A percentile compares a stretch with the other conserved stretches of the same genome.
These are phyloP conservation scores for Laguncularia racemosa DNA, from an alignment of 345 rosid species.

Conservation along the genomic window DNA sequence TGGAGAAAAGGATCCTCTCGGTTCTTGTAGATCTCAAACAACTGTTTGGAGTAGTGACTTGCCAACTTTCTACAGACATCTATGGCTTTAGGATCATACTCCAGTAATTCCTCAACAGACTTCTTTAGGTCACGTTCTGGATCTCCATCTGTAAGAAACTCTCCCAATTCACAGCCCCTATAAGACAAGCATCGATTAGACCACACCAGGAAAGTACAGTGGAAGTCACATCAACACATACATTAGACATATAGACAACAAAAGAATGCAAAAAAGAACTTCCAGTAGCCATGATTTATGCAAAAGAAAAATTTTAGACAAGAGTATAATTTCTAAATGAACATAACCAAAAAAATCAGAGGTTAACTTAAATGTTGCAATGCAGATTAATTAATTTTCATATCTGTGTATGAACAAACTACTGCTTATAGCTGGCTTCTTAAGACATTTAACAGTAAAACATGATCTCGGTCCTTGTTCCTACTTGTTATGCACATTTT, in stretches of 20 bases:
- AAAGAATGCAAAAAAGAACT: background rate
- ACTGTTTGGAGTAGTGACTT: conserved; percentile 47
- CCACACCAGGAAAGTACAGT: background rate
- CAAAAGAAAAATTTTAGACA: too few species aligned
- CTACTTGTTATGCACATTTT: too few species aligned
- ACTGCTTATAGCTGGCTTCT: too few species aligned
- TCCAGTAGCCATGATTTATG: too few species aligned
- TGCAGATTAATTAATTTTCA: too few species aligned
- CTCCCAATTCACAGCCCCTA: conserved; percentile 51
- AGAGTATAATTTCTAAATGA: too few species aligned
- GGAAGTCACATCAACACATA: background rate
- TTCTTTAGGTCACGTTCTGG: conserved; percentile 44
- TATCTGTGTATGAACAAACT: too few species aligned
- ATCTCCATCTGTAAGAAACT: conserved; percentile 52
- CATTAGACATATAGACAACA: background rate
- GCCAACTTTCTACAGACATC: conserved; percentile 51
- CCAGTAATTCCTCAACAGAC: conserved; percentile 47
- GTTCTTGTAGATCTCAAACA: conserved; percentile 58
- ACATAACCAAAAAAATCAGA: too few species aligned
- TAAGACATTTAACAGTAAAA: too few species aligned
- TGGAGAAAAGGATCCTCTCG: conserved; percentile 53
- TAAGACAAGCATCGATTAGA: conserved; percentile 9
- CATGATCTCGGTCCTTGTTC: too few species aligned
- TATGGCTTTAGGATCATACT: conserved; percentile 21
- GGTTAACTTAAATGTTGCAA: too few species aligned